Base-by-base conservation (phyloP, 106 monocot species). In the Acorus calamus region DNA sequence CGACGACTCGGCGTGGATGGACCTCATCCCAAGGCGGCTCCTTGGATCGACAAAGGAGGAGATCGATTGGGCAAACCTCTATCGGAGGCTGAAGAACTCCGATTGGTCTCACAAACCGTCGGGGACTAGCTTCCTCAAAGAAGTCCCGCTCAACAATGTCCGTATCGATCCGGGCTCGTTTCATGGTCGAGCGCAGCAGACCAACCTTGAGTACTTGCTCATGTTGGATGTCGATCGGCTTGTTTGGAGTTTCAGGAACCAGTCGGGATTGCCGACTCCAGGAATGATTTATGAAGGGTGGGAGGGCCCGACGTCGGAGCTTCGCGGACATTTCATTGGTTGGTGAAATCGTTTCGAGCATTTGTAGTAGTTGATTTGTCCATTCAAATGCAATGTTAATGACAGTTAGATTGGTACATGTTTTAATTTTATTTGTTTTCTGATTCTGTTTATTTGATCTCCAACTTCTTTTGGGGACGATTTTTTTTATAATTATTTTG, bases 261-360 rank as follows among this genome's bases (percentile, higher is more conserved):
- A 84, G 52, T 83, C 89, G 53, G 94, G 94, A 14, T 57, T 94
- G 2, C 59, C 71, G 4, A 64, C 79, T 63, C 79, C 75, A 5
- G 86, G 89, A 7, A 50, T 56, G 13, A 81, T 89, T 3, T 94
- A 94, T 57, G 94, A 89, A 53, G 94, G 94, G 7, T 94, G 94
- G 94, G 94, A 94, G 63, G 70, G 60, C 42, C 74, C 86, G n/a
- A n/a, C n/a, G n/a, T n/a, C n/a, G 7, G 86, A 94, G 73, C 81
- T 94, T 53, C 73, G 89, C 11, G 94, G 94, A 2, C 94, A 94
- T 73, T 93, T 93, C 59, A 89, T 93, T 51, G 93, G 93, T 86
- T 6, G 59, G 79, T 76, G 3, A 43, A 3, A 28, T 2, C 46
- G 49, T 28, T 28, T 28, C 28, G 28, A 28, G 28, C 28, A 1